Conservation (phyloP, 2,329 filamentous ascomycete species). For the Myriosclerotinia curreyana region DNA sequence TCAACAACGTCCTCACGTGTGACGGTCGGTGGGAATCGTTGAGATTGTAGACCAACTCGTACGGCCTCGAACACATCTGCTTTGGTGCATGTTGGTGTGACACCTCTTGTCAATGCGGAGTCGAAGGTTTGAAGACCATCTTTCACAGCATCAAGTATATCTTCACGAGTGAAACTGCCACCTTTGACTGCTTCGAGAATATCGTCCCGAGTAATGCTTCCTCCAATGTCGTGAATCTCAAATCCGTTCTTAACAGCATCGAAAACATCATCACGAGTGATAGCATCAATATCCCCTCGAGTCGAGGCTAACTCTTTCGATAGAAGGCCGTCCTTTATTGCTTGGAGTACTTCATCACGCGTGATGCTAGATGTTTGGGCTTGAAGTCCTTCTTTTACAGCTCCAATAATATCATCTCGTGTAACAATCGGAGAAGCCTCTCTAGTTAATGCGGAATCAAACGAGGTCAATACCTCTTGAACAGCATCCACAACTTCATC, state of each 20-base stretch:
- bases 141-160: slow-evolving; percentile 62
- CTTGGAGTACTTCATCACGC: slow-evolving; percentile 57
- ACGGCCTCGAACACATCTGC: slow-evolving; percentile 87
- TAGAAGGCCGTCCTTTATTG: slow-evolving; percentile 59
- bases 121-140: slow-evolving; percentile 55
- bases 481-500: slow-evolving; percentile 84
- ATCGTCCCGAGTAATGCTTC: slow-evolving; percentile 60
- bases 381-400: slow-evolving; percentile 81
- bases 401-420: slow-evolving; percentile 77
- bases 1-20: slow-evolving; percentile 61
- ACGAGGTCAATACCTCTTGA: slow-evolving; percentile 79
- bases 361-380: slow-evolving; percentile 59
- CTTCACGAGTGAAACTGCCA: slow-evolving; percentile 59
- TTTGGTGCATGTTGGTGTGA: slow-evolving; percentile 57
- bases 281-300: slow-evolving; percentile 40
- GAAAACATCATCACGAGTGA: slow-evolving; percentile 61
- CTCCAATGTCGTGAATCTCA: slow-evolving; percentile 61
- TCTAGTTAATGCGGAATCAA: slow-evolving; percentile 68
- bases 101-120: slow-evolving; percentile 35
- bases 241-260: slow-evolving; percentile 63
- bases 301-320: slow-evolving; percentile 47
- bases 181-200: slow-evolving; percentile 63
- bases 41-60: slow-evolving; percentile 63
- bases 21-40: slow-evolving; percentile 69
- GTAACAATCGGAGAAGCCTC: slow-evolving; percentile 63